Percentiles rank a stretch among this genome's conserved stretches.
Conservation (phyloP, 1,284 basidiomycete species). For the Taiwanofungus camphoratus region DNA sequence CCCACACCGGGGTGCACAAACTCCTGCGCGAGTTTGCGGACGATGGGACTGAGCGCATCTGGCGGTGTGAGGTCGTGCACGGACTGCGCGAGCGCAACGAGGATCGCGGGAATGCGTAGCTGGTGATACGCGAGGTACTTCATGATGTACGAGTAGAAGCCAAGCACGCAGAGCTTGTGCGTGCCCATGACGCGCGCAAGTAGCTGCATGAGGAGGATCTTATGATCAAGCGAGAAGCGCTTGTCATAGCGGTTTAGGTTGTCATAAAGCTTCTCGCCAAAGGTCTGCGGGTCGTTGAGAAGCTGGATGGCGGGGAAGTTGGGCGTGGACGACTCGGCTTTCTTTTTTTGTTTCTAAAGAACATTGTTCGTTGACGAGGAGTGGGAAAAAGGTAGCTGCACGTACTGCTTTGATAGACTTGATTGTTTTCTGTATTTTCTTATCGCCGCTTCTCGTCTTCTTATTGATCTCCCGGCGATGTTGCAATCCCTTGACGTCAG, state of each 20-base stretch:
- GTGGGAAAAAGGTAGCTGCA: neutral
- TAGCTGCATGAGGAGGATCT: conserved; percentile 96
- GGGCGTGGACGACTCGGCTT: conserved; percentile 39
- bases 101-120: conserved; percentile 89
- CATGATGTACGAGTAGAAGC: conserved; percentile 97
- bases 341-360: conserved; percentile 55
- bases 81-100: conserved; percentile 93
- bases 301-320: conserved; percentile 96
- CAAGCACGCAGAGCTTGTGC: conserved; percentile 90
- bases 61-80: conserved; percentile 96
- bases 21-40: conserved; percentile 90
- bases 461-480: conserved; percentile 88
- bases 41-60: conserved; percentile 84
- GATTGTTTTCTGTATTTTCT: conserved; percentile 69
- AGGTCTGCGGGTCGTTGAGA: conserved; percentile 93
- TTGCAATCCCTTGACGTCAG: conserved; percentile 68
- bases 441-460: conserved; percentile 76
- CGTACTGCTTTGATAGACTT: conserved; percentile 54
- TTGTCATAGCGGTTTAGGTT: conserved; percentile 86
- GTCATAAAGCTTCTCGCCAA: conserved; percentile 93
- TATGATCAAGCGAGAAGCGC: conserved; percentile 92
- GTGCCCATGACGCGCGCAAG: conserved; percentile 92
- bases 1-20: conserved; percentile 98
- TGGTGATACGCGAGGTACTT: conserved; percentile 94
- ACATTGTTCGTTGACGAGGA: too few species aligned